Percentiles rank a stretch among this genome's conserved stretches.
Conservation (phyloP, 2,329 filamentous ascomycete genomes). For the Rutstroemia sp. region DNA sequence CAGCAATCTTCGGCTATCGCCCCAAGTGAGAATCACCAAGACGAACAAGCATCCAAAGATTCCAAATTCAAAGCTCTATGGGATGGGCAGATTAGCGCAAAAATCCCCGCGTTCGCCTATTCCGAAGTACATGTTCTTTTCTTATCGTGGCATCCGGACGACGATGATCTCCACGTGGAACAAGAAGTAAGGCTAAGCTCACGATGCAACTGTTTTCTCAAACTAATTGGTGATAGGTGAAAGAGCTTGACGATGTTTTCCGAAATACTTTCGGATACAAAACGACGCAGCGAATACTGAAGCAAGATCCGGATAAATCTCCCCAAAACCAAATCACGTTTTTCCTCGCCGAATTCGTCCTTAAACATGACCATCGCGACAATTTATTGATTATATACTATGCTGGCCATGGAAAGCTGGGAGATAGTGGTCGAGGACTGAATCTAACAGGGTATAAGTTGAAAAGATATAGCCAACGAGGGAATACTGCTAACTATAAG, state of each 20-base stretch:
- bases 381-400: constrained; percentile 2
- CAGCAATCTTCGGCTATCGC: too few relatives aligned
- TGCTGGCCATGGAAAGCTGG: background rate
- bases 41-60: background rate
- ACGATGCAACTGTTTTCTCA: too few relatives aligned
- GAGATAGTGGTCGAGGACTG: background rate
- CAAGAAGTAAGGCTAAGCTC: background rate
- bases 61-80: background rate
- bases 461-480: background rate
- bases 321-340: background rate
- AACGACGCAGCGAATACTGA: background rate
- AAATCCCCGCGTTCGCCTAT: background rate
- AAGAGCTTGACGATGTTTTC: background rate
- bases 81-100: background rate
- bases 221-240: background rate
- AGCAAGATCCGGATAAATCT: background rate
- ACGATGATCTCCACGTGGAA: constrained; percentile 1
- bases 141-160: constrained; percentile 1
- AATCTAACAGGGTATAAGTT: background rate
- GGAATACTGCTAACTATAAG: background rate
- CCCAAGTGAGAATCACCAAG: background rate
- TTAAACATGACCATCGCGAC: background rate
- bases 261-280: background rate
- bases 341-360: background rate
- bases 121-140: background rate